These are phyloP conservation scores for Dryadomyces quercivorus DNA, from an alignment of 2,329 filamentous ascomycete genomes.

Conservation along the genomic window DNA sequence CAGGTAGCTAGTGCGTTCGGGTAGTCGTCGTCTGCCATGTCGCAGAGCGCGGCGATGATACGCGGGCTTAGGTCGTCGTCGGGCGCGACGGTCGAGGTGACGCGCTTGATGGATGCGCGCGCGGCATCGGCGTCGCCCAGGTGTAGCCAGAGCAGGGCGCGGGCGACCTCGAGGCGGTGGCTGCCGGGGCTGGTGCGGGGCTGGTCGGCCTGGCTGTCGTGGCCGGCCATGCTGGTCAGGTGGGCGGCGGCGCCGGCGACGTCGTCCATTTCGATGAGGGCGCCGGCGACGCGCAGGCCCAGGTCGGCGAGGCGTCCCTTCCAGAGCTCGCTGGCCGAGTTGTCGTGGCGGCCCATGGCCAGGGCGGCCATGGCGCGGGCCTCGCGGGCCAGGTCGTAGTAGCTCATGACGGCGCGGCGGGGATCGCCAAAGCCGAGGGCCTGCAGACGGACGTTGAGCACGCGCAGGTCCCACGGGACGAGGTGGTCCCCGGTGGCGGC, in stretches of 20 bases:
- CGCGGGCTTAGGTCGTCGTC: slow-evolving; percentile 23
- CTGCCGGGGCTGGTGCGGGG: too few relatives aligned
- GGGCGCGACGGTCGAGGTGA: slow-evolving; percentile 7
- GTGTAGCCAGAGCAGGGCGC: slow-evolving; percentile 61
- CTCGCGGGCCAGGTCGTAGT: slow-evolving; percentile 78
- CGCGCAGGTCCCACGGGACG: slow-evolving; percentile 76
- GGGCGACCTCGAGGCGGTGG: slow-evolving; percentile 30
- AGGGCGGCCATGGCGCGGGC: slow-evolving; percentile 49
- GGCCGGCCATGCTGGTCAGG: slow-evolving; percentile 43
- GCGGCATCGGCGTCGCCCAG: slow-evolving; percentile 67
- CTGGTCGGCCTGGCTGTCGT: slow-evolving; percentile 13
- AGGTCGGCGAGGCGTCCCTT: slow-evolving; percentile 60
- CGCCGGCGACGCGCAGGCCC: slow-evolving; percentile 53
- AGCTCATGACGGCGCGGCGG: slow-evolving; percentile 73
- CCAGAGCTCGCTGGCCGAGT: slow-evolving; percentile 55
- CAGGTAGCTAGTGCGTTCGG: slow-evolving; percentile 50
- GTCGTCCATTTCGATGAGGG: slow-evolving; percentile 79
- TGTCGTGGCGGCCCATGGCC: slow-evolving; percentile 30
- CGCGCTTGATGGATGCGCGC: slow-evolving; percentile 32
- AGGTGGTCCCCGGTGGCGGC: slow-evolving; percentile 41
- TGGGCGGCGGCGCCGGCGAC: slow-evolving; percentile 66
- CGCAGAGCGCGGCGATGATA: slow-evolving; percentile 55
- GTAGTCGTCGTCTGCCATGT: slow-evolving; percentile 70
- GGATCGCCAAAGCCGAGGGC: slow-evolving; percentile 78
- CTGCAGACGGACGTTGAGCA: slow-evolving; percentile 73